Base-by-base conservation (phyloP, 2,329 filamentous ascomycete genomes). In the Colletotrichum simmondsii region DNA sequence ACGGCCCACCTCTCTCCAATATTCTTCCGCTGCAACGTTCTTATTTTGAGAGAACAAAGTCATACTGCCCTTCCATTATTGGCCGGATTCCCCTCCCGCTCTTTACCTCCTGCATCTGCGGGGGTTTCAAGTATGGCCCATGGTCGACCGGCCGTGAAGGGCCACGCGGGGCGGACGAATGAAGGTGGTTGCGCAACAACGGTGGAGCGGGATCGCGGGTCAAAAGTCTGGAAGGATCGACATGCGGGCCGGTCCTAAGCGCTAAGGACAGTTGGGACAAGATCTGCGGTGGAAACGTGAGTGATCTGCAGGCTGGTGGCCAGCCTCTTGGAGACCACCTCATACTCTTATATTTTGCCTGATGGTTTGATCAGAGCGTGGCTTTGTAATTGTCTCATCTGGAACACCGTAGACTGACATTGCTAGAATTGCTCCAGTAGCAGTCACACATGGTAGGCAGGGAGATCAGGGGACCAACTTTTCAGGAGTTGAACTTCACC, bases 221-320 rank as follows among this genome's bases (percentile, higher is more conserved):
- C 1, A 14, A 54, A 54, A 65, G 63, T 66, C 64, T 37, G 28
- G 64, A 58, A 16, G n/a, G 32, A 66, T 66, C 53, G 64, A 52
- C 54, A 66, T 49, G 54, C 64, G 64, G 64, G 32, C 64, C 64
- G 64, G 54, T 28, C 64, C 64, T 59, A 53, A 59, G 54, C 54
- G 54, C 64, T 66, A 66, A 59, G 16, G 35, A 2, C 14, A 30
- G 24, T 56, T 56, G 14, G 53, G 53, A 56, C 53, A 30, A 19
- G 53, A 56, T 56, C 53, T 8, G 14, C 53, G 26, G 53, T 56
- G 53, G 53, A 28, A 56, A 56, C 22, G 2, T 56, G 24, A 56
- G 14, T 28, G 24, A 56, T 56, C 26, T 56, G 53, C 53, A 5
- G 26, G 53, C 53, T 19, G 53, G 26, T 6, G 53, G 53, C 14